These are phyloP conservation scores for Yamadazyma philogaea DNA, from an alignment of 805 yeast species.

Conservation along the genomic window DNA sequence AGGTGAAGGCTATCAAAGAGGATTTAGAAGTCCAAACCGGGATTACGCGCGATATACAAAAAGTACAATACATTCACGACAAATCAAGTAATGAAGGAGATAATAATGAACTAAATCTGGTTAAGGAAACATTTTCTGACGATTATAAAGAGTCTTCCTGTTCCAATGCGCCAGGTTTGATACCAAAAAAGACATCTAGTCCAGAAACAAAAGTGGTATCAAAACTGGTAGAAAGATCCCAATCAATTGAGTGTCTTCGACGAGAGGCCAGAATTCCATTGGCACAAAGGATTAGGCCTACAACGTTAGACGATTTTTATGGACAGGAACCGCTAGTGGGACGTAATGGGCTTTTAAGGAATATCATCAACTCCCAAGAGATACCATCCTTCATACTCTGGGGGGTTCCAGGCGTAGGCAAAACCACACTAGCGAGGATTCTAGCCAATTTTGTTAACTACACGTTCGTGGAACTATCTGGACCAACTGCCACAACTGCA, in stretches of 20 bases:
- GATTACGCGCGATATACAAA: no score
- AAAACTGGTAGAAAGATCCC: not conserved
- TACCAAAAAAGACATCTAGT: not conserved
- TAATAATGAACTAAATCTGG: not conserved
- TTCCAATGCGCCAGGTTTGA: not conserved
- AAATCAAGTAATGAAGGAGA: not conserved
- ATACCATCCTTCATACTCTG: constrained; percentile 42
- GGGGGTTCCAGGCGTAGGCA: constrained; percentile 47
- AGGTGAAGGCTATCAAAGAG: not conserved
- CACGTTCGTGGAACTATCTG: constrained; percentile 39
- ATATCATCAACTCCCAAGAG: constrained; percentile 29
- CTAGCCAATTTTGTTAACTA: constrained; percentile 30
- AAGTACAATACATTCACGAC: no score
- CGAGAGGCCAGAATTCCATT: constrained; percentile 28
- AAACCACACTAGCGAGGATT: constrained; percentile 41
- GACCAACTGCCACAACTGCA: constrained; percentile 37
- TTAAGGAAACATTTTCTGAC: not conserved
- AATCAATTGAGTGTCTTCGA: constrained; percentile 15
- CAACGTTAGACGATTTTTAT: constrained; percentile 33
- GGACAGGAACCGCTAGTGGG: constrained; percentile 44
- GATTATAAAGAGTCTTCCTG: not conserved
- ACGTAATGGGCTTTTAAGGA: constrained; percentile 33
- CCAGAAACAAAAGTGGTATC: constrained; percentile 3
- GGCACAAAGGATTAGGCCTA: constrained; percentile 42
- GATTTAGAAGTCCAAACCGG: not conserved